Evolutionary conservation across 495 filamentous ascomycete genomes (phyloP).

Genomic region (Aspergillus heteromorphus): DNA sequence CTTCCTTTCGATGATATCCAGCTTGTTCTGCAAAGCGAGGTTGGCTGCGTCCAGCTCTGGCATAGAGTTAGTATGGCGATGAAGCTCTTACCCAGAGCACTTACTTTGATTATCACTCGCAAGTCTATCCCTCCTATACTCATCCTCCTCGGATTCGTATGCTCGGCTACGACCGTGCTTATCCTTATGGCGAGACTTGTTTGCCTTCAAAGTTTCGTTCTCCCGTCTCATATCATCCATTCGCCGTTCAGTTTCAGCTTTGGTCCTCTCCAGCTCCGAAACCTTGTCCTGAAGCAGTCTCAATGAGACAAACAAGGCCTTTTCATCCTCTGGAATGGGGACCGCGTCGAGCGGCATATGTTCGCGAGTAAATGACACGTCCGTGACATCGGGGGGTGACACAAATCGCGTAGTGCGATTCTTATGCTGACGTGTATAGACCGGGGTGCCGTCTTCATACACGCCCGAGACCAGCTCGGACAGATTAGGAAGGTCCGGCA

Average conservation of each 20-base stretch:
- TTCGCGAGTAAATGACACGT: slow-evolving; percentile 34
- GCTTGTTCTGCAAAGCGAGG: slow-evolving; percentile 48
- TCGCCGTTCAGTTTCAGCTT: slow-evolving; percentile 51
- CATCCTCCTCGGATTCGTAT: slow-evolving; percentile 35
- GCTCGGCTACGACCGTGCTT: slow-evolving; percentile 40
- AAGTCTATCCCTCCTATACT: slow-evolving; percentile 30
- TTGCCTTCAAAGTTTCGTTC: slow-evolving; percentile 48
- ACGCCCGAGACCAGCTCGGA: slow-evolving; percentile 67
- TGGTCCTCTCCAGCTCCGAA: slow-evolving; percentile 52
- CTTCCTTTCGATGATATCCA: slow-evolving; percentile 57
- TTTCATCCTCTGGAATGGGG: slow-evolving; percentile 64
- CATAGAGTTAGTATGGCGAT: slow-evolving; percentile 8
- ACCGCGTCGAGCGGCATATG: slow-evolving; percentile 55
- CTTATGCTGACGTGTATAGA: slow-evolving; percentile 49
- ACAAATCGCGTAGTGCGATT: slow-evolving; percentile 53
- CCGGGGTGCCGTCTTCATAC: slow-evolving; percentile 60
- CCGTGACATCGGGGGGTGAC: slow-evolving; percentile 39
- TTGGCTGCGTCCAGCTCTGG: slow-evolving; percentile 56
- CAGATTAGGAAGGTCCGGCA: slow-evolving; percentile 64
- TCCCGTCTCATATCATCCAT: slow-evolving; percentile 53
- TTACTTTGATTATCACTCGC: slow-evolving; percentile 50
- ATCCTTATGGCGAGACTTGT: slow-evolving; percentile 40
- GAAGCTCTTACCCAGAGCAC: slow-evolving; percentile 16
- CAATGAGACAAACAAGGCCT: slow-evolving; percentile 63
- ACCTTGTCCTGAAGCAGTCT: slow-evolving; percentile 64